These are phyloP conservation scores for Astragalus glycyphyllos DNA, from an alignment of 306 rosid species.

Conservation along the genomic window DNA sequence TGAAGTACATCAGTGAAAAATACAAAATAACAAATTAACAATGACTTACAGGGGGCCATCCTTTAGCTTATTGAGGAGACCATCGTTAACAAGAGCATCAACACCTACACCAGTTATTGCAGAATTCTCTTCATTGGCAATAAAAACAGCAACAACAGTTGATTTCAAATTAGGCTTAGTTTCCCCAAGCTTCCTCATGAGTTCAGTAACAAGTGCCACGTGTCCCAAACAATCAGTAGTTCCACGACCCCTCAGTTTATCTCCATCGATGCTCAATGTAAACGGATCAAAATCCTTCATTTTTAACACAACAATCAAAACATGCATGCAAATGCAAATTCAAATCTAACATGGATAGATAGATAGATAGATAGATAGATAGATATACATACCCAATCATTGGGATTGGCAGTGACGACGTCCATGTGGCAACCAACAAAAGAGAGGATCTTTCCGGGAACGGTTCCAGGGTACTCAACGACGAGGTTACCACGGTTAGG, in stretches of 20 bases:
- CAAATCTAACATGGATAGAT: neutral
- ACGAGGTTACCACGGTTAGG: slow-evolving; percentile 83
- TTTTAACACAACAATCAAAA: neutral
- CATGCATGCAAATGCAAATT: neutral
- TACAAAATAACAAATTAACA: neutral
- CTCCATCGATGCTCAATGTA: slow-evolving; percentile 80
- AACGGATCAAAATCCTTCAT: slow-evolving; percentile 93
- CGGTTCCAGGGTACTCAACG: slow-evolving; percentile 85
- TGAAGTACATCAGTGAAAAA: neutral
- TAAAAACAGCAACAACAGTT: slow-evolving; percentile 84
- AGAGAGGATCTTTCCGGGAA: slow-evolving; percentile 71
- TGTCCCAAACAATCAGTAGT: slow-evolving; percentile 97
- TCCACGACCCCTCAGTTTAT: slow-evolving; percentile 91
- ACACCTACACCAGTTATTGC: slow-evolving; percentile 84
- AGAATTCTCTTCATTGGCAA: slow-evolving; percentile 92
- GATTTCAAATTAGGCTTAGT: slow-evolving; percentile 76
- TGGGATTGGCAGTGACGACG: slow-evolving; percentile 90
- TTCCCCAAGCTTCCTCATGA: slow-evolving; percentile 82
- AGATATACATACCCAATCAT: slow-evolving; percentile 72
- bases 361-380: too few relatives aligned
- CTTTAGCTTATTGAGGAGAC: slow-evolving; percentile 70
- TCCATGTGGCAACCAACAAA: slow-evolving; percentile 96
- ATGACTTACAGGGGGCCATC: slow-evolving; percentile 84
- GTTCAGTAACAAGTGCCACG: slow-evolving; percentile 86
- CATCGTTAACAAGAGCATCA: slow-evolving; percentile 87